Evolutionary conservation across 2,329 filamentous ascomycete genomes (phyloP), one percentile per base, ranked within the genome.

Genomic region (Cladosporium colombiae): DNA sequence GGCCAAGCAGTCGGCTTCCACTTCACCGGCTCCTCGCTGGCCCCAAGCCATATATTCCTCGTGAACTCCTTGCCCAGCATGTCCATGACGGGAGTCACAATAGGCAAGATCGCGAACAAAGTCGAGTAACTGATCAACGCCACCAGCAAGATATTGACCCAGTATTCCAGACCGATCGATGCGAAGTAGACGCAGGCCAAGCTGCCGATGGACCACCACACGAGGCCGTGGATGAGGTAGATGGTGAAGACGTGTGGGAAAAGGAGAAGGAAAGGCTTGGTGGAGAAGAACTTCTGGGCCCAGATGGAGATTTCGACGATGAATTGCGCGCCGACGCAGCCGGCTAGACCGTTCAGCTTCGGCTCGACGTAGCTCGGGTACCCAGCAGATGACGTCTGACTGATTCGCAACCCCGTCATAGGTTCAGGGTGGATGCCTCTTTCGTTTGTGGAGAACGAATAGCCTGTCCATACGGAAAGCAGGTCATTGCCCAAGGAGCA

Each of bases 181-280:
- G 77, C 77, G 21, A 80, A 74, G 65, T 74, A 70, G 3, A 78
- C 70, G 69, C 77, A 73, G 35, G 79, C 75, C 74, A 78, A 77
- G 33, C 72, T 74, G 31, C 78, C 78, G 70, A 77, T 78, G 57
- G 71, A 74, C 78, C 78, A 80, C 80, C 84, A 74, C 70, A 84
- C 67, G 69, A 82, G 50, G 46, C 81, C 81, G 70, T 83, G 81
- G 66, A 82, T 75, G 11, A 83, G 71, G 69, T 83, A 83, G 66
- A 83, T 82, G 55, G 80, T 83, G 70, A 82, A 82, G 68, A 82
- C 79, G 70, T 83, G 81, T 8, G 81, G 81, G 73, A 83, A 83
- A 13, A 83, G 70, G 44, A 76, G 71, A 13, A 81, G 75, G 49
- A 83, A 74, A 21, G 77, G 65, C n/a, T 74, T 77, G 5, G 75